Evolutionary conservation across 495 filamentous ascomycete species (phyloP).

Genomic region (Podospora appendiculata): DNA sequence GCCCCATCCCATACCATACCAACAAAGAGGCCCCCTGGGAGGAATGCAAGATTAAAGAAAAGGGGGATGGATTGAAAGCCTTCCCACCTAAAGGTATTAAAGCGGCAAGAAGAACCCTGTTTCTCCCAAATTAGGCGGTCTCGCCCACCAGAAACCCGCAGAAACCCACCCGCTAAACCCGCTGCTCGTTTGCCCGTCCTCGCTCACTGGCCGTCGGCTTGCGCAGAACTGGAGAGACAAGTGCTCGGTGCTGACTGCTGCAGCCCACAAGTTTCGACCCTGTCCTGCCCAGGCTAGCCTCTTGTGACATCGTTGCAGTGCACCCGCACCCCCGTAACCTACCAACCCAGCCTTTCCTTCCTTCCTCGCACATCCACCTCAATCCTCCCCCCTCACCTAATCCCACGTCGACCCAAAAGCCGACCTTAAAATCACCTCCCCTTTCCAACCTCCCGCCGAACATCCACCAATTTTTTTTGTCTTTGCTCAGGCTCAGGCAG

Average conservation of each 20-base stretch:
- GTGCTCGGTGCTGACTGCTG: constrained; percentile 4
- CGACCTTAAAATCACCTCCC: constrained; percentile 48
- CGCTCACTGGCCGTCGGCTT: constrained; percentile 9
- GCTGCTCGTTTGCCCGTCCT: not conserved
- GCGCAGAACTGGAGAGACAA: no score
- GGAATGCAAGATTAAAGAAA: not conserved
- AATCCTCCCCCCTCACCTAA: constrained; percentile 17
- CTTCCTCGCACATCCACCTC: constrained; percentile 21
- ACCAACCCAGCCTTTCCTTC: constrained; percentile 16
- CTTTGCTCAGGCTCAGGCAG: constrained; percentile 30
- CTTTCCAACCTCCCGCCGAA: constrained; percentile 34
- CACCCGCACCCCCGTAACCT: not conserved
- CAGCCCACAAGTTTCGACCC: constrained; percentile 7
- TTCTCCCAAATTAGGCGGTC: constrained; percentile 31
- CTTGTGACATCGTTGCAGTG: constrained; percentile 23
- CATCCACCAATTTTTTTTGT: constrained; percentile 28
- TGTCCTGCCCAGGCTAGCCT: not conserved
- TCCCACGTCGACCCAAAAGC: constrained; percentile 26
- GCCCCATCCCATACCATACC: not conserved
- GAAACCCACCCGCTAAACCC: constrained; percentile 7
- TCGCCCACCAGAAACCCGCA: constrained; percentile 13
- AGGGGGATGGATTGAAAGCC: constrained; percentile 1
- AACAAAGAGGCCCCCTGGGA: no score
- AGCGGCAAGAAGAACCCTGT: constrained; percentile 28
- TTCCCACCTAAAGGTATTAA: constrained; percentile 7